Evolutionary conservation across 257 asterid species (phyloP), one percentile per base, ranked within the genome.

Genomic region (Solanum bulbocastanum): DNA sequence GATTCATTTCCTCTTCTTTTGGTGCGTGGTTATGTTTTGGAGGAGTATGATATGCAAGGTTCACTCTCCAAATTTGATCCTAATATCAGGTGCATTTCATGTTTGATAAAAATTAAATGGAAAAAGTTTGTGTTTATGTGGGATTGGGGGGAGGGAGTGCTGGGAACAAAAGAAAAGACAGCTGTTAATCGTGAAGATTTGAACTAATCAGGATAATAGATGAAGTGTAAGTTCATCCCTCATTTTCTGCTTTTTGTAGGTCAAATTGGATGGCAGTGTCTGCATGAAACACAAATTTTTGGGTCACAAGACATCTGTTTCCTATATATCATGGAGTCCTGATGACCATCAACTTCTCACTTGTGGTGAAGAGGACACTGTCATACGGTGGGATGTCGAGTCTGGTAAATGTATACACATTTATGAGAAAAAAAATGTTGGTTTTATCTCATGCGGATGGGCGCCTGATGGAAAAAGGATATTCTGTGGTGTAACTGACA

Each of bases 381-480:
- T 97, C 69, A 90, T 94, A 88, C 92, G 95, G 82, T 97, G 99
- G 99, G 98, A 95, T 89, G 90, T 92, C 84, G 87, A 89, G 68
- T 91, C 95, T 35, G 98, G 99, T 83, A 95, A 93, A 88, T 94
- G 99, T 89, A 94, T 93, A 86, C 94, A 90, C 71, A 86, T 83
- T 49, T 97, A 96, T 83, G 94, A 94, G 85, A 97, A 97, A 90
- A 88, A 40, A 66, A 95, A 93, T 66, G 89, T 93, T 33, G 98
- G 98, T 89, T 87, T 95, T 89, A 91, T 97, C 86, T 97, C 99
- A 14, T 97, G 98, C 88, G 98, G 91, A 32, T 97, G 99, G 99
- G 92, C 95, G 86, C 93, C 96, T 8, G 93, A 97, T 83, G 98
- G 98, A 83, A 89, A 92, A 89, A 89, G 90, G 83, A 86, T 97